Evolutionary conservation across 306 rosid genomes (phyloP), one percentile per base, ranked within the genome.

Genomic region (Erythrophleum fordii): DNA sequence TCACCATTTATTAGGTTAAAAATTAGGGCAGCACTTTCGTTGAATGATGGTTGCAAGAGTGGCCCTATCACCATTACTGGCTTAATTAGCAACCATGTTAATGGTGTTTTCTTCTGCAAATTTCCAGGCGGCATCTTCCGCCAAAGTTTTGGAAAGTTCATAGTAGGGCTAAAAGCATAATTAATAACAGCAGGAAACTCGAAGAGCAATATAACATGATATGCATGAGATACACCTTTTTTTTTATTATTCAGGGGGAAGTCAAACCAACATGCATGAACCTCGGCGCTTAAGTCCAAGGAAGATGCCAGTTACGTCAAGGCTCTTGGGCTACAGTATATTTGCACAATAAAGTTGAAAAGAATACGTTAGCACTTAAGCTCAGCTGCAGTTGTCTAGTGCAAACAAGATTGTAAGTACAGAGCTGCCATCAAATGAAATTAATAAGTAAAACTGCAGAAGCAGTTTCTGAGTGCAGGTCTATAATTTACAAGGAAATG

Each of bases 401-500:
- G 76, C 71, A 64, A 42, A 16, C 8, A 53, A 67, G 53, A 34
- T 62, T 52, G 44, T 12, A 29, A 72, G 46, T 46, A 42, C 51
- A 16, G 46, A 31, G 10, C 5, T 7, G 28, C 46, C 29, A 52
- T 69, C 41, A 16, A 5, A 20, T 20, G n/a, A 74, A 39, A 72
- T 11, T 22, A 5, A 49, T 11, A 3, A n/a, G 23, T 16, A 31
- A 66, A 56, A 67, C 11, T 14, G n/a, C 41, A 20, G 64, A 42
- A 37, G 58, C n/a, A 60, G 5, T 60, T 79, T 26, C n/a, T n/a
- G n/a, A n/a, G n/a, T n/a, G n/a, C n/a, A n/a, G n/a, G n/a, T n/a
- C n/a, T n/a, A n/a, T n/a, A n/a, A n/a, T n/a, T 48, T 46, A 45
- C 28, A 79, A 69, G 59, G 26, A 69, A 69, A n/a, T 29, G 29